A percentile compares a stretch with the other conserved stretches of the same genome.
These are phyloP conservation scores for Elongisporangium prolatum DNA, from an alignment of 352 stramenopile genomes.

Conservation along the genomic window DNA sequence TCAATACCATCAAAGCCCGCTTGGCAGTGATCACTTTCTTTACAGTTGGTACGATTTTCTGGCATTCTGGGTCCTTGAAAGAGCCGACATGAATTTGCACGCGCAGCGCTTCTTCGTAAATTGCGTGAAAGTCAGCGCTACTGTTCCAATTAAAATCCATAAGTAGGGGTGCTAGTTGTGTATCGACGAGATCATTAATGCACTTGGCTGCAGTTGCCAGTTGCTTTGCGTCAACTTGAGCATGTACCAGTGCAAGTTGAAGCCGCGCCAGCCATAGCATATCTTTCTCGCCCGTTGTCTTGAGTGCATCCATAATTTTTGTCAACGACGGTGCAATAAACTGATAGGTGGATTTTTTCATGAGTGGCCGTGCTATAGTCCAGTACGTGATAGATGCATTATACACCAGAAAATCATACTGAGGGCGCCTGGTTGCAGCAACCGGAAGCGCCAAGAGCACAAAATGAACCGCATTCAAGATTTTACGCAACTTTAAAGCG, in stretches of 20 bases:
- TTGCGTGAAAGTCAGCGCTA: slow-evolving; percentile 17
- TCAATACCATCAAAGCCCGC: slow-evolving; percentile 38
- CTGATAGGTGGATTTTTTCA: slow-evolving; percentile 75
- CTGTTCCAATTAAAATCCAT: slow-evolving; percentile 17
- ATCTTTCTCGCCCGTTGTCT: slow-evolving; percentile 66
- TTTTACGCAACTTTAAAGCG: slow-evolving; percentile 29
- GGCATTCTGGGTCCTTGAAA: slow-evolving; percentile 71
- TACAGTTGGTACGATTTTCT: slow-evolving; percentile 62
- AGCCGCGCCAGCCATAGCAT: slow-evolving; percentile 58
- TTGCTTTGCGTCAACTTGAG: slow-evolving; percentile 64
- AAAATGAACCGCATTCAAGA: slow-evolving; percentile 74
- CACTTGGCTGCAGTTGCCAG: slow-evolving; percentile 45
- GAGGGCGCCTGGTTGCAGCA: slow-evolving; percentile 45
- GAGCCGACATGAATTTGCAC: slow-evolving; percentile 69
- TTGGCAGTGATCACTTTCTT: slow-evolving; percentile 47
- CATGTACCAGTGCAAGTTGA: slow-evolving; percentile 62
- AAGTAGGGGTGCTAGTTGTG: slow-evolving; percentile 40
- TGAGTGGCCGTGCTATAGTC: slow-evolving; percentile 76
- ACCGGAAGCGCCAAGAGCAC: slow-evolving; percentile 73
- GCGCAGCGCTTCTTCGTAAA: slow-evolving; percentile 67
- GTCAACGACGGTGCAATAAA: slow-evolving; percentile 63
- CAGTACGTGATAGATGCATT: slow-evolving; percentile 88
- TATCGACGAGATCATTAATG: slow-evolving; percentile 66
- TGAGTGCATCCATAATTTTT: slow-evolving; percentile 66
- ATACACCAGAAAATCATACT: slow-evolving; percentile 91